A percentile compares a stretch with the other conserved stretches of the same genome.
These are phyloP conservation scores for Candida corydali DNA, from an alignment of 805 yeast species.

Conservation along the genomic window DNA sequence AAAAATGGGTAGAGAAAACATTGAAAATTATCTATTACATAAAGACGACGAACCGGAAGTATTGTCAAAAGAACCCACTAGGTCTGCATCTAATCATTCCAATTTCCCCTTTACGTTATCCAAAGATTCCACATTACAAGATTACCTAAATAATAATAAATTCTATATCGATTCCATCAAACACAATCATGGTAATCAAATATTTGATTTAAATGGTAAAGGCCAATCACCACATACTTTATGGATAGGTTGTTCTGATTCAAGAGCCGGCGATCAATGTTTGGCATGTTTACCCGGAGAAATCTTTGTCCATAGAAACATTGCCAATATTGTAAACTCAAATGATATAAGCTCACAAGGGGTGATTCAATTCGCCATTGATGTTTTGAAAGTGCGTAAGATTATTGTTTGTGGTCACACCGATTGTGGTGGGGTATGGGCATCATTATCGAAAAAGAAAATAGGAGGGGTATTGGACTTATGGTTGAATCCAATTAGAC, in stretches of 20 bases:
- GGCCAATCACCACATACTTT: constrained; percentile 93
- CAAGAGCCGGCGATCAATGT: constrained; percentile 79
- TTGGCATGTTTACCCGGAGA: constrained; percentile 85
- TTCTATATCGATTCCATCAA: constrained; percentile 44
- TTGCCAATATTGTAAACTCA: constrained; percentile 72
- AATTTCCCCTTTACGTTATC: constrained; percentile 45
- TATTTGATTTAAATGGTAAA: constrained; percentile 61
- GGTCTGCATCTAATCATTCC: constrained; percentile 7
- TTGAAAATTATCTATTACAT: constrained; percentile 35
- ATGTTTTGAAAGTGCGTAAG: constrained; percentile 74
- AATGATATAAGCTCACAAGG: constrained; percentile 73
- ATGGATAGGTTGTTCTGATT: constrained; percentile 94
- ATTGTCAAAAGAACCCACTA: neutral
- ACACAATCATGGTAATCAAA: constrained; percentile 45
- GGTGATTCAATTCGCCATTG: constrained; percentile 83
- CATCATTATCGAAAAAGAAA: constrained; percentile 61
- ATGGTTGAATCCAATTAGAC: constrained; percentile 68
- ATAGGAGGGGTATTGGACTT: constrained; percentile 68
- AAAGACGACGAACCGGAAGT: constrained; percentile 23
- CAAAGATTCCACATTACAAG: constrained; percentile 45
- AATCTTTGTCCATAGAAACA: constrained; percentile 81
- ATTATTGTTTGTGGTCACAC: constrained; percentile 91
- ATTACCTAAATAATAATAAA: constrained; percentile 46
- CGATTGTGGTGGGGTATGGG: constrained; percentile 91
- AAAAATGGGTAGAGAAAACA: constrained; percentile 40